Percentiles rank a stretch among this genome's conserved stretches.
phyloP scores from a whole-genome alignment of 176 grass and related monocot genomes.

The Oryza australiensis region DNA sequence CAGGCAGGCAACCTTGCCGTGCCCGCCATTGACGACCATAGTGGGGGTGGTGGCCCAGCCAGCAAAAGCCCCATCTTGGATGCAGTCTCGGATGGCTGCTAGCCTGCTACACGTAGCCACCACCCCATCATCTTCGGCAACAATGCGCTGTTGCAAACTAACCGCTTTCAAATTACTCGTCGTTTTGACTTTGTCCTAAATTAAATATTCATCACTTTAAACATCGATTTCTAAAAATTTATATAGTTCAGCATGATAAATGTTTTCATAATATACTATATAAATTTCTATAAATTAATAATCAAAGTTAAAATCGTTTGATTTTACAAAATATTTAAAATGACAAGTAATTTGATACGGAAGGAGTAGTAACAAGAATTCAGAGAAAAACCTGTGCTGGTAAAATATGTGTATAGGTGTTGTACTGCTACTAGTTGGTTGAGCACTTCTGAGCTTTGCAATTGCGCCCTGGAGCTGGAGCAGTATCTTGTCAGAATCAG shows the following conservation, averaged over 20 bases:
- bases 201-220: no score
- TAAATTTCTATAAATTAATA: no score
- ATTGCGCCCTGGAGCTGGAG: neutral
- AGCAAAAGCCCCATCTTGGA: conserved; percentile 36
- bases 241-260: no score
- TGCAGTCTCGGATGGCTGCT: neutral
- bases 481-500: conserved; percentile 1
- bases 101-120: neutral
- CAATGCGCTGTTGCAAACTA: no score
- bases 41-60: conserved; percentile 37
- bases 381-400: neutral
- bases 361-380: neutral
- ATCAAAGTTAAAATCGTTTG: no score
- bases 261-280: no score
- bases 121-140: neutral
- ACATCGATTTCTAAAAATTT: no score
- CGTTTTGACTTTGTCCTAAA: no score
- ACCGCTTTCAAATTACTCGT: no score
- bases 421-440: neutral
- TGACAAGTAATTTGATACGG: no score
- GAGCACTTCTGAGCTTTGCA: neutral
- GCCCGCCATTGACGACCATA: conserved; percentile 26
- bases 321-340: no score
- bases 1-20: conserved; percentile 30
- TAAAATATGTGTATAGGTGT: no score